A percentile compares a stretch with the other conserved stretches of the same genome.
Evolutionary conservation across 306 rosid genomes (phyloP).

Genomic region (Gastrolobium villosum): DNA sequence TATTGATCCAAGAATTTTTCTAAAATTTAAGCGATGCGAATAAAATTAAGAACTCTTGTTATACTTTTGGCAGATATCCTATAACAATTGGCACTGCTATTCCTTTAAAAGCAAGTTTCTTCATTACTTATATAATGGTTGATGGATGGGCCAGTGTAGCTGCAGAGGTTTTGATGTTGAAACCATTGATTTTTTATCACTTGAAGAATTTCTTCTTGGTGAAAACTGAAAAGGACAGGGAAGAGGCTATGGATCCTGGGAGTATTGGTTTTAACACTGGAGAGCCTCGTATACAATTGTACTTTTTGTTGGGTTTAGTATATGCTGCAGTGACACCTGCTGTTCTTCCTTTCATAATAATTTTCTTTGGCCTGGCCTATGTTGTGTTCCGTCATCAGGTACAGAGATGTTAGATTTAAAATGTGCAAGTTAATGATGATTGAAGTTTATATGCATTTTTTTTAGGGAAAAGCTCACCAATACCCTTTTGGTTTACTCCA

Average conservation of each 20-base stretch:
- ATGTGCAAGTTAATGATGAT: not conserved
- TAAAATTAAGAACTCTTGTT: constrained; percentile 10
- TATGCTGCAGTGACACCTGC: constrained; percentile 83
- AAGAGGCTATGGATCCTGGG: constrained; percentile 93
- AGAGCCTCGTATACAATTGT: constrained; percentile 89
- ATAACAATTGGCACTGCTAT: constrained; percentile 77
- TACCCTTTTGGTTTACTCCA: no score
- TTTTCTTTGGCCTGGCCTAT: constrained; percentile 84
- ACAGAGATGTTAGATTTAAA: constrained; percentile 11
- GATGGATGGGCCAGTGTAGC: constrained; percentile 97
- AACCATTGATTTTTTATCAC: constrained; percentile 75
- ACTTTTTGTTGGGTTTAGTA: constrained; percentile 82
- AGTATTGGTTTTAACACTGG: constrained; percentile 86
- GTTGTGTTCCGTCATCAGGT: constrained; percentile 95
- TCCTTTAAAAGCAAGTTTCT: constrained; percentile 91
- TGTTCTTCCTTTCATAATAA: constrained; percentile 84
- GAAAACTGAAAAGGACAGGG: constrained; percentile 91
- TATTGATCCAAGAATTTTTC: constrained; percentile 1
- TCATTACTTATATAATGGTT: constrained; percentile 90
- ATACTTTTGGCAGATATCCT: constrained; percentile 71
- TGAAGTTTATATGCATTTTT: not conserved
- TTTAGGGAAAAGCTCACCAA: no score
- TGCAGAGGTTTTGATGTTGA: constrained; percentile 86
- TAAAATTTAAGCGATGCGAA: not conserved
- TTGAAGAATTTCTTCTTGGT: constrained; percentile 89